Conservation (phyloP, 345 rosid species). For the Arabidopsis suecica region DNA sequence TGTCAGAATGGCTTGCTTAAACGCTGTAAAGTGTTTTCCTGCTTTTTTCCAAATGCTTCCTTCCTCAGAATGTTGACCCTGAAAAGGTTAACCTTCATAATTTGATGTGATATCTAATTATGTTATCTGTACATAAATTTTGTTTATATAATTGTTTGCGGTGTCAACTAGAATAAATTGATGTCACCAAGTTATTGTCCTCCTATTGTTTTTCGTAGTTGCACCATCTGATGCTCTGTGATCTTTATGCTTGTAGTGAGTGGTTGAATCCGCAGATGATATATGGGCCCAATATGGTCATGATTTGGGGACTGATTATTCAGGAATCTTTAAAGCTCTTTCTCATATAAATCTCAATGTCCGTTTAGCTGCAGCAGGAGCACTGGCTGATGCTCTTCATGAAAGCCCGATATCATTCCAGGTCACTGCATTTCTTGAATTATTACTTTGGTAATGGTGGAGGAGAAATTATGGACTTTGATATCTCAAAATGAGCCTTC, state of each 20-base stretch:
- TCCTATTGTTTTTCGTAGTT: slow-evolving; percentile 32
- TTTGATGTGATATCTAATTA: slow-evolving; percentile 10
- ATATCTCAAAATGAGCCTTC: too few relatives aligned
- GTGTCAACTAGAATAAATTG: neutral
- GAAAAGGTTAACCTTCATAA: slow-evolving; percentile 69
- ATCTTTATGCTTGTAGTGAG: slow-evolving; percentile 57
- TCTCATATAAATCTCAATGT: slow-evolving; percentile 84
- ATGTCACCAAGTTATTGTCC: slow-evolving; percentile 20
- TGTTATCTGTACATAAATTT: neutral
- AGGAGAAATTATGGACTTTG: too few relatives aligned
- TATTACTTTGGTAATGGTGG: too few relatives aligned
- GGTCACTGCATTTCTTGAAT: slow-evolving; percentile 50
- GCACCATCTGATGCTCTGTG: slow-evolving; percentile 20
- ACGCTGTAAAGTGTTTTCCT: slow-evolving; percentile 93
- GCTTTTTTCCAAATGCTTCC: slow-evolving; percentile 71
- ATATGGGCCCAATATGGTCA: slow-evolving; percentile 96
- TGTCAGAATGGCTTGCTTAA: slow-evolving; percentile 97
- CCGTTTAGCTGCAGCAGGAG: slow-evolving; percentile 92
- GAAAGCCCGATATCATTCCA: slow-evolving; percentile 83
- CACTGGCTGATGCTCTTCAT: slow-evolving; percentile 96
- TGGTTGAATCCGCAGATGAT: slow-evolving; percentile 93
- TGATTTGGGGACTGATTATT: slow-evolving; percentile 90
- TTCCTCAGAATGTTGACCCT: slow-evolving; percentile 82
- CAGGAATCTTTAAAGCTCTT: slow-evolving; percentile 86
- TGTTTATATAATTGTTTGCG: neutral